These are phyloP conservation scores for Globisporangium cylindrosporum DNA, from an alignment of 352 stramenopile genomes.

Conservation along the genomic window DNA sequence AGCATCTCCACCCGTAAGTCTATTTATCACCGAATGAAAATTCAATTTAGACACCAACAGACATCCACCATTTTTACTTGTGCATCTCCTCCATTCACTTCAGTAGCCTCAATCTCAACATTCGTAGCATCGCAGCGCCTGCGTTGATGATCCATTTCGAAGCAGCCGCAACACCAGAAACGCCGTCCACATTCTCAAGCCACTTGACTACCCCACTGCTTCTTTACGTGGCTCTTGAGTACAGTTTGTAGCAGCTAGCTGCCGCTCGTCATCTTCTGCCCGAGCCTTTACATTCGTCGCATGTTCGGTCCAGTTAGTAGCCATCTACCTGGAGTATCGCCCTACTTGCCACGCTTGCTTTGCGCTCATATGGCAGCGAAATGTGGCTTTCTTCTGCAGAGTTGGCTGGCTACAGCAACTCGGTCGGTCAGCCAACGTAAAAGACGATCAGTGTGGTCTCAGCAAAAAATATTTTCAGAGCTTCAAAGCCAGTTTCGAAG, in stretches of 20 bases:
- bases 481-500: too few relatives aligned
- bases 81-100: too few relatives aligned
- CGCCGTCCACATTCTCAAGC: not conserved
- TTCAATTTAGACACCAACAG: conserved; percentile 13
- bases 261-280: not conserved
- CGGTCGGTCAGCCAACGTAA: too few relatives aligned
- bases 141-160: not conserved
- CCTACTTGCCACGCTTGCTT: not conserved
- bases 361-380: too few relatives aligned
- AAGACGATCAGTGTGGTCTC: too few relatives aligned
- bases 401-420: too few relatives aligned
- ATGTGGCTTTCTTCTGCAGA: too few relatives aligned
- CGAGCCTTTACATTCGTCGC: not conserved
- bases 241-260: not conserved
- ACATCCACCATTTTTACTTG: not conserved
- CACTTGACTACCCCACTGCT: not conserved
- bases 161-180: not conserved
- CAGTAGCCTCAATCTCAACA: too few relatives aligned
- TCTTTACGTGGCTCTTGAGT: not conserved
- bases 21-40: conserved; percentile 12
- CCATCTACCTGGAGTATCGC: not conserved
- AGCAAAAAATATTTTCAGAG: too few relatives aligned
- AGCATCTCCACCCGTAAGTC: not conserved
- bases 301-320: not conserved
- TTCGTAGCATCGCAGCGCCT: too few relatives aligned